These are phyloP conservation scores for Phytophthora podocarpi DNA, from an alignment of 352 stramenopile genomes.

Conservation along the genomic window DNA sequence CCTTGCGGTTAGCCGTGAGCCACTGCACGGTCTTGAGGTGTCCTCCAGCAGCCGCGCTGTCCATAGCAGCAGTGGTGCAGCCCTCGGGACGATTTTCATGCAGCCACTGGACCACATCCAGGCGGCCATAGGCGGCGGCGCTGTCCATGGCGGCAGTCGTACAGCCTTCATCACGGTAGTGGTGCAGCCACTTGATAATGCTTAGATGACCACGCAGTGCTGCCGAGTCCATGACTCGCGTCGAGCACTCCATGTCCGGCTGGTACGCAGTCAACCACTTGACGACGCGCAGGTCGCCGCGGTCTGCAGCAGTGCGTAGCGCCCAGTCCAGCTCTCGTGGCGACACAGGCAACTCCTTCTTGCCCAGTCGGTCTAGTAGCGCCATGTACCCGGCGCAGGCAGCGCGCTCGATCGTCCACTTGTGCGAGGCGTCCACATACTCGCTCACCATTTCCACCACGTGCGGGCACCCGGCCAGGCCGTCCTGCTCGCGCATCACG, in stretches of 20 bases:
- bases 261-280: constrained; percentile 70
- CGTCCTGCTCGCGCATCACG: constrained; percentile 50
- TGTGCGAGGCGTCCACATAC: constrained; percentile 59
- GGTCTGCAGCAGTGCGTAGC: constrained; percentile 69
- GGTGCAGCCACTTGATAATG: constrained; percentile 77
- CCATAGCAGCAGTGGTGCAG: constrained; percentile 75
- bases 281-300: constrained; percentile 63
- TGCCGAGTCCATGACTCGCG: constrained; percentile 83
- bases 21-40: constrained; percentile 74
- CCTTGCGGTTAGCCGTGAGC: constrained; percentile 56
- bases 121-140: constrained; percentile 66
- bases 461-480: constrained; percentile 51
- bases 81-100: constrained; percentile 66
- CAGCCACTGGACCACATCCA: constrained; percentile 78
- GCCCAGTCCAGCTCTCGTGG: constrained; percentile 69
- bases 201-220: constrained; percentile 69
- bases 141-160: constrained; percentile 81
- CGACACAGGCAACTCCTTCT: constrained; percentile 41
- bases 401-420: constrained; percentile 64
- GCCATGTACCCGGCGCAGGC: constrained; percentile 58
- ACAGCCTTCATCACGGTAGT: constrained; percentile 70
- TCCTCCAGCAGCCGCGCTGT: constrained; percentile 68
- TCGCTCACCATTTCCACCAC: constrained; percentile 50
- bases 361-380: constrained; percentile 56
- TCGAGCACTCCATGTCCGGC: constrained; percentile 55